Percentiles rank a stretch among this genome's conserved stretches.
Conservation (phyloP, 1,284 basidiomycete genomes). For the Rugiboletus extremiorientalis region DNA sequence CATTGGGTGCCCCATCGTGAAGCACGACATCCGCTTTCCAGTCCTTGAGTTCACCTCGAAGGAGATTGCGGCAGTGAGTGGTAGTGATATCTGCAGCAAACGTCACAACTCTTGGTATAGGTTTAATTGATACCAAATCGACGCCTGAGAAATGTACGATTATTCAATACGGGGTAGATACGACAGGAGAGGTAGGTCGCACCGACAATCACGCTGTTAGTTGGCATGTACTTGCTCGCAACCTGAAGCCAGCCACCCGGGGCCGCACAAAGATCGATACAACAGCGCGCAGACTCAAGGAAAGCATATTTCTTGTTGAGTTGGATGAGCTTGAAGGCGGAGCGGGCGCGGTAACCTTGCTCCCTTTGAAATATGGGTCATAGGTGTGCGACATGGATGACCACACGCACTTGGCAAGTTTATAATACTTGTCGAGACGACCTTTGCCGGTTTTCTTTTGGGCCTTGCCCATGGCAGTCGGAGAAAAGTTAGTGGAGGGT, state of each 20-base stretch:
- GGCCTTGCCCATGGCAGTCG: conserved; percentile 62
- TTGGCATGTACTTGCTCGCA: conserved; percentile 97
- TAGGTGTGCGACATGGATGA: neutral
- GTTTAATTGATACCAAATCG: conserved; percentile 95
- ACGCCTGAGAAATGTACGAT: conserved; percentile 59
- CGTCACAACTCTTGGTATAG: conserved; percentile 91
- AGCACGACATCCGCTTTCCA: conserved; percentile 99
- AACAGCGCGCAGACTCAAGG: conserved; percentile 89
- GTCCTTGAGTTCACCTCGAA: conserved; percentile 91
- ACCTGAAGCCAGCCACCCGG: conserved; percentile 99
- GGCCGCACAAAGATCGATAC: conserved; percentile 97
- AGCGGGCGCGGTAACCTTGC: conserved; percentile 99
- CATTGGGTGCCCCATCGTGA: conserved; percentile 99
- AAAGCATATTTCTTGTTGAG: conserved; percentile 98
- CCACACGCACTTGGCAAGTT: conserved; percentile 77
- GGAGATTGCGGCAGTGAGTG: conserved; percentile 82
- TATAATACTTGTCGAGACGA: conserved; percentile 95
- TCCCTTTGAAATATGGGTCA: conserved; percentile 55
- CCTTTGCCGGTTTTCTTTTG: conserved; percentile 94
- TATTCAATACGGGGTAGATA: conserved; percentile 10
- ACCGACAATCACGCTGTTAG: conserved; percentile 94
- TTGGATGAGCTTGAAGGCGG: conserved; percentile 99
- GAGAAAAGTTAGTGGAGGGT: neutral
- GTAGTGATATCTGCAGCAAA: conserved; percentile 98
- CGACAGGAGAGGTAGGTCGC: conserved; percentile 30